Evolutionary conservation across 768 basidiomycete genomes (phyloP).

Genomic region (Tulasnella sp.): DNA sequence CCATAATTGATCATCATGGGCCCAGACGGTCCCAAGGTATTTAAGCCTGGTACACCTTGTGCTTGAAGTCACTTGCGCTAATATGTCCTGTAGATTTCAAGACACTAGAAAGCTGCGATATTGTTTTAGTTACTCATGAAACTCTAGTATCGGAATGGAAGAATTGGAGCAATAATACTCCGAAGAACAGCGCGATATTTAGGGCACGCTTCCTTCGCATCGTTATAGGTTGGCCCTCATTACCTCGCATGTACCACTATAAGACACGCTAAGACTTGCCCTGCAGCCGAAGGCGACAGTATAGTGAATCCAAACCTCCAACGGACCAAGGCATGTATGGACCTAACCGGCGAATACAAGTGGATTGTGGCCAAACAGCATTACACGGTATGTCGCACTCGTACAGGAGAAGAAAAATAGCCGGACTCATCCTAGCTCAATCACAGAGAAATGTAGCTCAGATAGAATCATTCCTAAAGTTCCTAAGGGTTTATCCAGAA

Average conservation of each 20-base stretch:
- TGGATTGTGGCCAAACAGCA: background rate
- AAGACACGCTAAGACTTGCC: background rate
- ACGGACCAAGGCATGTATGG: background rate
- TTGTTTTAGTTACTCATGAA: background rate
- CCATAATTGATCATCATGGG: too few relatives aligned
- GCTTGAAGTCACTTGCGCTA: background rate
- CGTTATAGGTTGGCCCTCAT: background rate
- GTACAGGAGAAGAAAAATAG: too few relatives aligned
- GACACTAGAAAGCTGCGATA: background rate
- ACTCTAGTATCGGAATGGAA: background rate
- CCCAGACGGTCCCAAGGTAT: background rate
- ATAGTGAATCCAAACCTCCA: background rate
- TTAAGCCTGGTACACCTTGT: background rate
- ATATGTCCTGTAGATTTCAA: background rate
- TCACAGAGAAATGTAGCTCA: too few relatives aligned
- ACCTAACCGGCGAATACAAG: background rate
- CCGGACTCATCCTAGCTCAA: too few relatives aligned
- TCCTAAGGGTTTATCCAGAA: too few relatives aligned
- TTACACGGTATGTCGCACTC: too few relatives aligned
- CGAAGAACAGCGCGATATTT: background rate
- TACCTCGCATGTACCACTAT: background rate
- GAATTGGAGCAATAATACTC: background rate
- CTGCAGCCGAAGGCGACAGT: background rate
- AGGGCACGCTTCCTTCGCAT: background rate
- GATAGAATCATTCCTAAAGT: too few relatives aligned